A percentile compares a stretch with the other conserved stretches of the same genome.
phyloP scores from a whole-genome alignment of 164 flowering plant species.

The Umbilicus rupestris region DNA sequence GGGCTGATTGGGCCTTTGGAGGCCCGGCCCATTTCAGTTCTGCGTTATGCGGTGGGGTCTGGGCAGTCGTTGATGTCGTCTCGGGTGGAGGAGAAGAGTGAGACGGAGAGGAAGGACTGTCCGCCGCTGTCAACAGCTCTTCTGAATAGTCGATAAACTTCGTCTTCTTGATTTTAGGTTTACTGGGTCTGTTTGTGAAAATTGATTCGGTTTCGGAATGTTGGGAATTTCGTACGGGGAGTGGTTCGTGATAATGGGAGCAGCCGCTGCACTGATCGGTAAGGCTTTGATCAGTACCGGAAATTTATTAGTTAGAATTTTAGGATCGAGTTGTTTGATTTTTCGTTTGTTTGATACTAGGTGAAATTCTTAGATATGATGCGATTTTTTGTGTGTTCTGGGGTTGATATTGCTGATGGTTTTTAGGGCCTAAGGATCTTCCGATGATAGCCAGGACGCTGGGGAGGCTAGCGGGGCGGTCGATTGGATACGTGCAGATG shows the following conservation, averaged over 20 bases:
- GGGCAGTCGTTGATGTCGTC: too few relatives aligned
- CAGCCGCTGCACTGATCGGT: not conserved
- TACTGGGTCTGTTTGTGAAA: too few relatives aligned
- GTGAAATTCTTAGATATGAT: not conserved
- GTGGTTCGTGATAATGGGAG: constrained; percentile 4
- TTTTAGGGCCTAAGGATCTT: constrained; percentile 82
- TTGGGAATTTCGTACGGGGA: constrained; percentile 4
- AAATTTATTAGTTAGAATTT: not conserved
- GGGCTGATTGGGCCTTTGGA: too few relatives aligned
- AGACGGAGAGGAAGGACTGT: too few relatives aligned
- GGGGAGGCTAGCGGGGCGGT: constrained; percentile 80
- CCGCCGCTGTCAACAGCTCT: too few relatives aligned
- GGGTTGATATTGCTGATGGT: not conserved
- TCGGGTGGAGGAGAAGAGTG: too few relatives aligned
- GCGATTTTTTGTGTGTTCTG: not conserved
- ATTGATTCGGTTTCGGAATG: not conserved
- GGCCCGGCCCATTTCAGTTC: too few relatives aligned
- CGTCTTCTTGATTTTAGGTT: too few relatives aligned
- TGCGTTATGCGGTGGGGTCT: too few relatives aligned
- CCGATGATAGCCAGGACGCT: constrained; percentile 74
- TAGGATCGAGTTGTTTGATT: not conserved
- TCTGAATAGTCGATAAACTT: too few relatives aligned
- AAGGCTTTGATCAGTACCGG: not conserved
- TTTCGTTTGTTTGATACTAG: not conserved
- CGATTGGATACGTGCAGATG: constrained; percentile 76